Evolutionary conservation across 805 yeast species (phyloP).

Genomic region (Yamadazyma endophytica): DNA sequence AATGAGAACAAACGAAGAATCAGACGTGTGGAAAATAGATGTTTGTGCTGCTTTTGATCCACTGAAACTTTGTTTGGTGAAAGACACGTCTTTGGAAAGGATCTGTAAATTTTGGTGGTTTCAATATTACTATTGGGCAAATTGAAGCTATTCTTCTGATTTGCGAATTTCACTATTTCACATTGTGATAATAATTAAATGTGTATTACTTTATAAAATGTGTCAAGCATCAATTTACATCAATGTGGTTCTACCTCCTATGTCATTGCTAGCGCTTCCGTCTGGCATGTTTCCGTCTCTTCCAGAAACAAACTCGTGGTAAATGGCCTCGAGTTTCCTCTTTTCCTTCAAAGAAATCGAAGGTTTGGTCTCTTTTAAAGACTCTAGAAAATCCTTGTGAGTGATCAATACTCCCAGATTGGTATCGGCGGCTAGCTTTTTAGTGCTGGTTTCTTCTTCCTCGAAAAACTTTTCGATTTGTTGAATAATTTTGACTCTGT

Average conservation of each 20-base stretch:
- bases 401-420: constrained; percentile 40
- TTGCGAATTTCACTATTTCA: no score
- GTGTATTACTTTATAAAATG: no score
- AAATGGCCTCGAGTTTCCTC: constrained; percentile 57
- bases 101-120: no score
- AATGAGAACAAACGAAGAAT: no score
- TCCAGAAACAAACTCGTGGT: constrained; percentile 66
- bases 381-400: constrained; percentile 52
- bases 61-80: no score
- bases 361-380: constrained; percentile 78
- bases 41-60: no score
- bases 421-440: constrained; percentile 1
- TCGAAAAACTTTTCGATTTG: constrained; percentile 39
- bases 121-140: no score
- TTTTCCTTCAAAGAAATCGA: constrained; percentile 77
- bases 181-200: no score
- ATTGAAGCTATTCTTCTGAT: no score
- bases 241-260: constrained; percentile 82
- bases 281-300: constrained; percentile 87
- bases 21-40: no score
- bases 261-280: constrained; percentile 72
- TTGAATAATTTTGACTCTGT: constrained; percentile 35
- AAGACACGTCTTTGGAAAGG: no score
- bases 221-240: no score
- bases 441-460: constrained; percentile 6